Evolutionary conservation across 148 eudicot species (phyloP), one percentile per base, ranked within the genome.

Genomic region (Beta vulgaris): DNA sequence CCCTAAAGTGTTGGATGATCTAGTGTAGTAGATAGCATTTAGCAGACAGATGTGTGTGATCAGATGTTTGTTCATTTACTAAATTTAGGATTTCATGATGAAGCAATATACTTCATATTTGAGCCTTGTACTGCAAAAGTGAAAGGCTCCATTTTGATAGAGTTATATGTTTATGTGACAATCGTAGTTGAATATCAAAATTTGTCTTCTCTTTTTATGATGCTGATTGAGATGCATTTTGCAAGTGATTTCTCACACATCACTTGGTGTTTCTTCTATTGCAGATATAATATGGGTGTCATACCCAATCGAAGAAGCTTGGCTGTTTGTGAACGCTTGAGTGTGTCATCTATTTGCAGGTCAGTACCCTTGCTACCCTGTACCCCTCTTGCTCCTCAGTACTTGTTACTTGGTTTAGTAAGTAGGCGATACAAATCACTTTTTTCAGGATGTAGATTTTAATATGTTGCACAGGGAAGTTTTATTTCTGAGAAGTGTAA

Each of bases 221-320:
- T 53, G 6, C 19, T 61, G 14, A 34, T 61, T 15, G 35, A 19
- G 19, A 37, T 48, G 18, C 60, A 43, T 59, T 25, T 6, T 6
- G n/a, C 67, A 32, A 12, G 21, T 19, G 12, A n/a, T 49, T 14
- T 68, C 26, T 49, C 36, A 59, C 70, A 37, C 4, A 63, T 15
- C 25, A 25, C 51, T 44, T 29, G 23, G 37, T 28, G 1, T 44
- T 40, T 37, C 31, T 12, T 53, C n/a, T 23, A 36, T 68, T 87
- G 78, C 88, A 96, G 99, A 85, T 96, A 88, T 84, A 87, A 92
- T 77, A 91, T 96, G 85, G 98, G 99, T 66, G 93, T 91, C n/a
- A 86, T 89, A 77, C 80, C 93, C 29, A 87, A 89, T 58, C 78
- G 90, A 53, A 90, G 88, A 86, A 90, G 92, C 85, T 84, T 92